Base-by-base conservation (phyloP, 2,329 filamentous ascomycete genomes). In the Colletotrichum liaoningense region DNA sequence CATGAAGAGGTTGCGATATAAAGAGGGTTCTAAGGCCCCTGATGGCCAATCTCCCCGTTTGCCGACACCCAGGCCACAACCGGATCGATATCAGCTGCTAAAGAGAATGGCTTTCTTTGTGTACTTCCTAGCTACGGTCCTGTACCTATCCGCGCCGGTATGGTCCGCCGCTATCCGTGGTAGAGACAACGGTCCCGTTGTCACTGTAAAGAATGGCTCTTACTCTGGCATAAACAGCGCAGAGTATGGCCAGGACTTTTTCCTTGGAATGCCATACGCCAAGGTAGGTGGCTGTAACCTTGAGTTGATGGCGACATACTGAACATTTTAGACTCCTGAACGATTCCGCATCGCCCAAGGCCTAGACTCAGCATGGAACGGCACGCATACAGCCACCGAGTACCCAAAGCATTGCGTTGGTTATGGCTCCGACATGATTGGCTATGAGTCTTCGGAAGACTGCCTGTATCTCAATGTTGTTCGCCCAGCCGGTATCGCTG, bases 381-480 rank as follows among this genome's bases (percentile, higher is more conserved):
- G 78, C 7, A 73, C 77, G 5, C 81, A 79, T 19, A 79, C 84
- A 72, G 88, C 87, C 2, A 86, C 80, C 0, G 76, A 82, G 14
- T 88, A 88, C 71, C 83, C 84, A 0, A 79, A 82, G 6, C 82
- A 85, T 65, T 89, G 87, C 75, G 82, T 87, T 46, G 86, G 86
- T n/a, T 89, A 89, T 66, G 87, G 87, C 19, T 59, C 24, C 9
- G 79, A 80, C 42, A 76, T 79, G 74, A 12, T 64, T 14, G 72
- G 69, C 16, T 74, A 74, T 28, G 69, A 74, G 69, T 42, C 55
- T 19, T 74, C 83, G 12, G 91, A 92, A 76, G 88, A 92, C 76
- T 93, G 91, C 74, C 83, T 93, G 4, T 90, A 89, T 57, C 81
- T 93, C 73, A 93, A 92, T 76, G 85, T 93, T 8, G 82, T 93